Evolutionary conservation across 345 rosid species (phyloP).

Genomic region (Aurinia saxatilis): DNA sequence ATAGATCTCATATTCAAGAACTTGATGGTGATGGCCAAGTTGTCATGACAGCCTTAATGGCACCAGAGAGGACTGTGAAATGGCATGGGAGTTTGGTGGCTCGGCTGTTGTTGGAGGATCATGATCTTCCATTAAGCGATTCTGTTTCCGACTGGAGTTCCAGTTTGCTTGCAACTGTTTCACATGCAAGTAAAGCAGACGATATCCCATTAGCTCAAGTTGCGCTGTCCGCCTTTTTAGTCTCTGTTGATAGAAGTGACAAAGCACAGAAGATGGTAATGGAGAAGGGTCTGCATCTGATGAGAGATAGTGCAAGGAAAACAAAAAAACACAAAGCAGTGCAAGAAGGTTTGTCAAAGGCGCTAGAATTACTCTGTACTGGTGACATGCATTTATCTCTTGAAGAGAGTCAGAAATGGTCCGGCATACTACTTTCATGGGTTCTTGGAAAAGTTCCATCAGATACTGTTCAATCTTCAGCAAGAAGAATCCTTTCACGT

Average conservation of each 20-base stretch:
- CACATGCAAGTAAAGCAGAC: conserved; percentile 74
- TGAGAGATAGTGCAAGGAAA: conserved; percentile 72
- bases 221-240: conserved; percentile 80
- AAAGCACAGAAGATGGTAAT: conserved; percentile 54
- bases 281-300: conserved; percentile 77
- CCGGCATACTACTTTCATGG: conserved; percentile 79
- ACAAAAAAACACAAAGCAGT: conserved; percentile 58
- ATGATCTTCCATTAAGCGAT: conserved; percentile 65
- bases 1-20: conserved; percentile 81
- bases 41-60: conserved; percentile 81
- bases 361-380: conserved; percentile 60
- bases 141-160: conserved; percentile 92
- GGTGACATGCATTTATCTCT: conserved; percentile 64
- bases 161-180: conserved; percentile 74
- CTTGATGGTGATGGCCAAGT: conserved; percentile 83
- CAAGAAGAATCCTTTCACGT: conserved; percentile 66
- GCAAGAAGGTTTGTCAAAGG: conserved; percentile 89
- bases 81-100: conserved; percentile 99
- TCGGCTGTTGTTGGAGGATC: conserved; percentile 76
- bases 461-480: conserved; percentile 56
- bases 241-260: conserved; percentile 76
- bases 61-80: conserved; percentile 98
- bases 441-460: conserved; percentile 58
- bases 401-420: conserved; percentile 93
- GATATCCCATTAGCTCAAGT: conserved; percentile 75